Percentiles rank a stretch among this genome's conserved stretches.
phyloP scores from a whole-genome alignment of 148 eudicot species.

The Amaranthus hypochondriacus region DNA sequence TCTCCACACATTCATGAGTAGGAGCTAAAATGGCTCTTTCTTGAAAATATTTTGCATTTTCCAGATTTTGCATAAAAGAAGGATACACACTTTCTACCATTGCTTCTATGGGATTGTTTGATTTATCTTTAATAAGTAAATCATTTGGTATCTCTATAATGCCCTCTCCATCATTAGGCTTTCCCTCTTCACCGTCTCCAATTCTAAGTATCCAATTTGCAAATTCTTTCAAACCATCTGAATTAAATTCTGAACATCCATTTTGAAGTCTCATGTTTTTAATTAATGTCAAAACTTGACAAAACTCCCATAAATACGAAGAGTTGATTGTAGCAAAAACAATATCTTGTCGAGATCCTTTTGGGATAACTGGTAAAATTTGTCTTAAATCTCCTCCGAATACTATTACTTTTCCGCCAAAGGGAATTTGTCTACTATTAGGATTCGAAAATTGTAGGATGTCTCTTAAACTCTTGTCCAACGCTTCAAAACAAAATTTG shows the following conservation, averaged over 20 bases:
- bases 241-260: not conserved
- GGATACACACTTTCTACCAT: no score
- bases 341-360: not conserved
- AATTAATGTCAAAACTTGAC: not conserved
- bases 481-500: not conserved
- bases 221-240: not conserved
- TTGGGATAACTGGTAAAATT: no score
- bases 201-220: not conserved
- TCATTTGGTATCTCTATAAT: not conserved
- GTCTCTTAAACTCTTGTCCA: not conserved
- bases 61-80: not conserved
- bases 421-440: no score
- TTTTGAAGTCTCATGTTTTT: not conserved
- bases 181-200: not conserved
- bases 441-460: not conserved
- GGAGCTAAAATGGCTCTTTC: constrained; percentile 1
- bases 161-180: not conserved
- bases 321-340: no score
- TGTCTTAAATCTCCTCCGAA: not conserved
- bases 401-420: not conserved
- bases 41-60: not conserved
- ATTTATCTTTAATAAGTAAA: not conserved
- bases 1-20: not conserved
- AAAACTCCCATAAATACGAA: no score
- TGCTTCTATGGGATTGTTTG: not conserved